These are phyloP conservation scores for Eutrema yunnanense DNA, from an alignment of 345 rosid species.

Conservation along the genomic window DNA sequence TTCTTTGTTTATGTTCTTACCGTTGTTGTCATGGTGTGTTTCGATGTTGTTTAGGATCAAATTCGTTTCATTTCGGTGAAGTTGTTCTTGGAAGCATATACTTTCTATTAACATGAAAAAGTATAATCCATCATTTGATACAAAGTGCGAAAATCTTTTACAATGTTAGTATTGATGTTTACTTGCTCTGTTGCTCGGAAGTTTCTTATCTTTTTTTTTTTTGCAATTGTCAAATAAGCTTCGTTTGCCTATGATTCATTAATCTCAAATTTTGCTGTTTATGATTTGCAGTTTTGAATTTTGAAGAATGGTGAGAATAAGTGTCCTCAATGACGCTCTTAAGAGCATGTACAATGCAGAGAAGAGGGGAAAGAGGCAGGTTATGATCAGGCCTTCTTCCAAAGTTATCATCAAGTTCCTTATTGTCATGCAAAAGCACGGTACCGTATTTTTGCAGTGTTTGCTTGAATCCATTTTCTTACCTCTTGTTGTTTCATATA, in stretches of 20 bases:
- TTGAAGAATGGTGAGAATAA: conserved; percentile 27
- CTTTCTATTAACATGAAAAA: not conserved
- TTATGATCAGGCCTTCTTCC: conserved; percentile 31
- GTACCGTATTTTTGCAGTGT: not conserved
- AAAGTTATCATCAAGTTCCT: conserved; percentile 33
- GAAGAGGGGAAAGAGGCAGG: conserved; percentile 31
- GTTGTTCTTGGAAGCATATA: not conserved
- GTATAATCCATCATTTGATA: not conserved
- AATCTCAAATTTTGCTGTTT: not conserved
- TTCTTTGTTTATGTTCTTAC: not conserved
- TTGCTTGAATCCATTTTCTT: not conserved
- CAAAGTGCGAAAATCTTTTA: too few species aligned
- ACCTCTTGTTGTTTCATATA: not conserved
- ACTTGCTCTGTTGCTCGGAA: not conserved
- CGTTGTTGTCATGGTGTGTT: not conserved
- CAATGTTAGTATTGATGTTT: not conserved
- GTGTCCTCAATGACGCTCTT: conserved; percentile 25
- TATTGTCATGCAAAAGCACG: conserved; percentile 27
- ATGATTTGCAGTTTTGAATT: not conserved
- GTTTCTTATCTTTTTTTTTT: not conserved
- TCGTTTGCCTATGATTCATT: not conserved
- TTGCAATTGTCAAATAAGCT: not conserved
- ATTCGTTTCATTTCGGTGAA: not conserved
- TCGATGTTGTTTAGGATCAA: not conserved
- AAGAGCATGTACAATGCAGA: conserved; percentile 31